These are phyloP conservation scores for Sporobolomyces phaffii DNA, from an alignment of 768 basidiomycete genomes.

Conservation along the genomic window DNA sequence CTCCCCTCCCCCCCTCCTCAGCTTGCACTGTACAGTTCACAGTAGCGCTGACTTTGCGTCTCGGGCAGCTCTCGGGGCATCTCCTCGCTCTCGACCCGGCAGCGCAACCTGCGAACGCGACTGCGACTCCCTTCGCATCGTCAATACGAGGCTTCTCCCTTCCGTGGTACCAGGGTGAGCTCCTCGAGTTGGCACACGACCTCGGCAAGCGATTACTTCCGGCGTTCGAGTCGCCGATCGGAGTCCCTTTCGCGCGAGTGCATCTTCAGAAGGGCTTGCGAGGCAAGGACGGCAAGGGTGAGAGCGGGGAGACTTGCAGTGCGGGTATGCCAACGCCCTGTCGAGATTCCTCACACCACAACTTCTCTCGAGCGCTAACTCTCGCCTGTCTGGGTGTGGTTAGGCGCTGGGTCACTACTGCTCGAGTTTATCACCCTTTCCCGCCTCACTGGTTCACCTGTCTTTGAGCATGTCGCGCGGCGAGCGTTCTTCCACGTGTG, in stretches of 20 bases:
- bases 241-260: constrained; percentile 84
- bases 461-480: constrained; percentile 81
- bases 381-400: too few species aligned
- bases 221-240: constrained; percentile 84
- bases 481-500: constrained; percentile 89
- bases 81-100: constrained; percentile 49
- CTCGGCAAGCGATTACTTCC: constrained; percentile 78
- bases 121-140: neutral
- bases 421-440: constrained; percentile 91
- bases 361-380: too few species aligned
- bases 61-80: constrained; percentile 62
- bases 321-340: constrained; percentile 27
- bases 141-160: constrained; percentile 35
- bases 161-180: constrained; percentile 72
- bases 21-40: too few species aligned
- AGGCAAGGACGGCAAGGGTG: constrained; percentile 18
- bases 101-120: neutral
- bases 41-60: neutral
- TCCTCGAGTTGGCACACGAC: constrained; percentile 71
- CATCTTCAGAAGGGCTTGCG: constrained; percentile 39
- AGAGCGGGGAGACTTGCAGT: constrained; percentile 29
- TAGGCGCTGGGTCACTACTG: constrained; percentile 86
- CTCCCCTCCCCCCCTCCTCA: neutral
- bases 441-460: constrained; percentile 78
- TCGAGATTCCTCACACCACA: too few species aligned